Evolutionary conservation across 2,329 filamentous ascomycete species (phyloP), one percentile per base, ranked within the genome.

Genomic region (Nothopassalora personata): DNA sequence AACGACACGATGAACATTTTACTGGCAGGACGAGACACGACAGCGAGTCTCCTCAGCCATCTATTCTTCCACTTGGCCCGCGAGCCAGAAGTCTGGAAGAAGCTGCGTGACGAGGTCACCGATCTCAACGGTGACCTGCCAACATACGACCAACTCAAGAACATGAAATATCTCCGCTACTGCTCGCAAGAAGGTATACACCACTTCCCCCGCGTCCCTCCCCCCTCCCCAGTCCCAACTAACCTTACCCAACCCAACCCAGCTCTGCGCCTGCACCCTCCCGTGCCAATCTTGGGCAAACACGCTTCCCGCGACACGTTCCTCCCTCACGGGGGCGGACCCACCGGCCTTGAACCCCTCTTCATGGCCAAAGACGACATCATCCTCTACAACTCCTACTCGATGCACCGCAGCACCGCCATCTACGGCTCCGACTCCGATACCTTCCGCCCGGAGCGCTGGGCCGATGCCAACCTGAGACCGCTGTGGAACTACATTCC

Each of bases 221-320:
- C 9, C 50, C 27, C 33, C 18, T 56, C 7, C 23, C 7, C 2
- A 2, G 8, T 11, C 31, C 31, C 31, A 34, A 34, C 31, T 9
- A 34, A 8, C 7, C 31, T 34, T 2, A 34, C 31, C 23, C 23
- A 34, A 2, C 31, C 31, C 31, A 2, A 9, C 31, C 31, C 11
- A 34, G 31, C 0, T 11, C 81, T 91, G 62, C 85, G 89, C 15
- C 75, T 91, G 15, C 91, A 91, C 72, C 88, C 89, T 1, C 79
- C 83, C 10, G 86, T 93, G 1, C 89, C 90, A 2, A 89, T 88
- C 78, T 91, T 91, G 72, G 80, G 90, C 50, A 86, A 89, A 60
- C 76, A 85, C 19, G 82, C 89, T 15, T 80, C 91, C n/a, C 80
- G 78, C 56, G 86, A 91, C 74, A 91, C 89, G 4, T 87, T 85